Base-by-base conservation (phyloP, 164 flowering plant genomes). In the grape (Vitis vinifera) region DNA sequence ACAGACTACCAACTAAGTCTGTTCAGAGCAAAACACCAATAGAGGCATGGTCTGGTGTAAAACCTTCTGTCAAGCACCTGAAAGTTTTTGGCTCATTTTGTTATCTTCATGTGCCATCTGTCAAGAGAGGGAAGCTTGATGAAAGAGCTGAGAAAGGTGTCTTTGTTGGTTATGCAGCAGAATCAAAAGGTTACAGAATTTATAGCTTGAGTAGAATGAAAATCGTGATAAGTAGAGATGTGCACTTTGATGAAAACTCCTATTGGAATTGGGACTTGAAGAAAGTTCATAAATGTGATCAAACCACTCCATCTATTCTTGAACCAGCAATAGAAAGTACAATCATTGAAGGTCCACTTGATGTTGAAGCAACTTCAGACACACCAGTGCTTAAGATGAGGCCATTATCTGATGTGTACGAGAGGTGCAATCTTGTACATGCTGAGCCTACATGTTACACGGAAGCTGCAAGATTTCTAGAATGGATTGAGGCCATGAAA, bases 151-250 rank as follows among this genome's bases (percentile, higher is more conserved):
- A 59, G 6, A 50, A 3, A 8, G 19, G 71, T 2, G 27, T 27
- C 0, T 59, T 68, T 7, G 2, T 68, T 2, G 10, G 47, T 0
- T 59, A 59, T 27, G 12, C 10, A 1, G n/a, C 16, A 1, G 2
- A 19, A 23, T 12, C 65, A 1, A 68, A 68, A 68, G 71, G 65
- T 13, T 68, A 66, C 17, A 23, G n/a, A 37, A 13, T 68, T 10
- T 59, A 9, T 13, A 51, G 51, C 48, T 2, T 68, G 2, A 8
- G 48, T 11, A 49, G 56, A 6, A 9, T 19, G 49, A 59, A 59
- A 14, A 12, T 68, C 9, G 14, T 56, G 3, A 29, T 68, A 5
- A 48, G 56, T 60, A 58, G 56, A 51, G 65, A 68, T 59, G 23
- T 59, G 2, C 10, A 4, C 7, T 14, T 68, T 17, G 63, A 68